phyloP scores from a whole-genome alignment of 257 asterid species.

The Scutellaria galericulata region DNA sequence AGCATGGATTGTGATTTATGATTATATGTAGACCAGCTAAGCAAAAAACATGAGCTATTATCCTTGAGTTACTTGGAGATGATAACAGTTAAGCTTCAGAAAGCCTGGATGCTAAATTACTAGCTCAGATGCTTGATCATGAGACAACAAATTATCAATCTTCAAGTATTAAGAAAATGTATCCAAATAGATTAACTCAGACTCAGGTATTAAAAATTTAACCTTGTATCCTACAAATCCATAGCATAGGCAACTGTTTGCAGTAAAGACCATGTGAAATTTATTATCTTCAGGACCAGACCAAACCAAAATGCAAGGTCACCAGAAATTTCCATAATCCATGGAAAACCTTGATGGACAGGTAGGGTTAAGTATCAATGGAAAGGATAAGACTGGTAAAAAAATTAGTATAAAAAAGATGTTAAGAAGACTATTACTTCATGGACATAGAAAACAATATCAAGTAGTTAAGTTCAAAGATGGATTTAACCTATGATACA shows the following conservation, averaged over 20 bases:
- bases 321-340: no score
- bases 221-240: not conserved
- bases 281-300: no score
- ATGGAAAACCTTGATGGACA: not conserved
- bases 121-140: not conserved
- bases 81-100: not conserved
- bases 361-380: not conserved
- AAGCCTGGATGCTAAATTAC: not conserved
- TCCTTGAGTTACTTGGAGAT: constrained; percentile 6
- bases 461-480: not conserved
- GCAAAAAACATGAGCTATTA: not conserved
- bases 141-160: not conserved
- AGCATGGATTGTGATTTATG: not conserved
- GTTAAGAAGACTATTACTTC: not conserved
- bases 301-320: no score
- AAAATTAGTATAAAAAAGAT: not conserved
- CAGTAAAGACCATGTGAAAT: no score
- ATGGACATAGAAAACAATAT: not conserved
- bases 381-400: not conserved
- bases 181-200: constrained; percentile 1
- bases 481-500: not conserved
- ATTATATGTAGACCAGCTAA: constrained; percentile 2
- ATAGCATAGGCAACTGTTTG: no score
- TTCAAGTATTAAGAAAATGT: not conserved
- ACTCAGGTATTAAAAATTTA: not conserved